These are phyloP conservation scores for Graphiopsis chlorocephala DNA, from an alignment of 2,329 filamentous ascomycete genomes.

Conservation along the genomic window DNA sequence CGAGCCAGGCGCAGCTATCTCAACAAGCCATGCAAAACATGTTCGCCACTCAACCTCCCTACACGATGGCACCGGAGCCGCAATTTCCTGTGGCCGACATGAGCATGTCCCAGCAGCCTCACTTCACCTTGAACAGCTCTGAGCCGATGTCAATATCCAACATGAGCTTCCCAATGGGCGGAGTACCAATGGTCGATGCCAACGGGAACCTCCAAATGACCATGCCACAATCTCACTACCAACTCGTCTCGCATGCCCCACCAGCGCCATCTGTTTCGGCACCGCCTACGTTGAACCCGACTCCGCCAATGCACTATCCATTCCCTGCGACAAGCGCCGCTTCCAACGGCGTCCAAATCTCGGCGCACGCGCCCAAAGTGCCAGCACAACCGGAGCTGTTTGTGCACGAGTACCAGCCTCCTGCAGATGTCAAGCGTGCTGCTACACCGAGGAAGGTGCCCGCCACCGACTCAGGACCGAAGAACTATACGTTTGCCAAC, in stretches of 20 bases:
- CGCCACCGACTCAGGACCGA: slow-evolving; percentile 34
- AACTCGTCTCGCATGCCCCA: slow-evolving; percentile 8
- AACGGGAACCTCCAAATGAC: slow-evolving; percentile 19
- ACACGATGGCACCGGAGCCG: slow-evolving; percentile 19
- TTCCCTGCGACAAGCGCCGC: slow-evolving; percentile 22
- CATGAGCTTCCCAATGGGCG: slow-evolving; percentile 13
- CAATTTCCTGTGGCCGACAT: slow-evolving; percentile 17
- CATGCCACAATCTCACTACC: slow-evolving; percentile 17
- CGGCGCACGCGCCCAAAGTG: slow-evolving; percentile 30
- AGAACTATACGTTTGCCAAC: slow-evolving; percentile 50
- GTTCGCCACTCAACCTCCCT: slow-evolving; percentile 9
- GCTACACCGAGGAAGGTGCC: slow-evolving; percentile 29
- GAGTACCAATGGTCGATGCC: slow-evolving; percentile 23
- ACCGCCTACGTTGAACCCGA: slow-evolving; percentile 17
- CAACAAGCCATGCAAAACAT: slow-evolving; percentile 20
- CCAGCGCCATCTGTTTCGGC: slow-evolving; percentile 5
- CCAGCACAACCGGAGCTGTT: slow-evolving; percentile 38
- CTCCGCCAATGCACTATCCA: slow-evolving; percentile 20
- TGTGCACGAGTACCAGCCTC: slow-evolving; percentile 49
- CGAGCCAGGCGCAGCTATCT: slow-evolving; percentile 20
- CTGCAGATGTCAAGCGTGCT: slow-evolving; percentile 38
- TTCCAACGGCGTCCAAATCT: slow-evolving; percentile 23
- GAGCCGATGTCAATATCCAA: slow-evolving; percentile 3
- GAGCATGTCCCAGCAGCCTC: slow-evolving; percentile 11
- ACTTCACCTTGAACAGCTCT: slow-evolving; percentile 7